Percentiles rank a stretch among this genome's conserved stretches.
Evolutionary conservation across 805 yeast genomes (phyloP).

Genomic region (Myxozyma neotropica): DNA sequence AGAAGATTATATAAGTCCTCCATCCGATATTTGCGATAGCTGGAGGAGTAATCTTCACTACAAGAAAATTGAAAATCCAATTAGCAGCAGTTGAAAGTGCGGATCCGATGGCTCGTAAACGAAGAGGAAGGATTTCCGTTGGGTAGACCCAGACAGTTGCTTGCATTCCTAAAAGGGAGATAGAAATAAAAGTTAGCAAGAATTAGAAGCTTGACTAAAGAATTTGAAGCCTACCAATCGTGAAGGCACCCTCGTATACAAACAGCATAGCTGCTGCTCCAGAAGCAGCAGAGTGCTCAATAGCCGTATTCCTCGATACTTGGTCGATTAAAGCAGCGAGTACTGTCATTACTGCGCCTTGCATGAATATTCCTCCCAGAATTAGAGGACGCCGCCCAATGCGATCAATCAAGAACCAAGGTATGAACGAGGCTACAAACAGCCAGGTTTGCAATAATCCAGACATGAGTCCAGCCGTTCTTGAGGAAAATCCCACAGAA

Average conservation of each 20-base stretch:
- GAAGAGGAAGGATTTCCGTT: constrained; percentile 20
- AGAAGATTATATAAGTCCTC: constrained; percentile 63
- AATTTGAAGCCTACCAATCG: constrained; percentile 15
- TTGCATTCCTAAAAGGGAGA: constrained; percentile 11
- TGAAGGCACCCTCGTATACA: constrained; percentile 22
- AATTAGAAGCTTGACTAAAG: too few relatives aligned
- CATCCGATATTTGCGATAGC: constrained; percentile 54
- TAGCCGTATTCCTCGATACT: constrained; percentile 16
- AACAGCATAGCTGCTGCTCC: constrained; percentile 29
- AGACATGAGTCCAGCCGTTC: constrained; percentile 14
- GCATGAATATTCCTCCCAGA: constrained; percentile 14
- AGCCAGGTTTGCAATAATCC: constrained; percentile 24
- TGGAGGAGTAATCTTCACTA: constrained; percentile 52
- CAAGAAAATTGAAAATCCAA: constrained; percentile 19
- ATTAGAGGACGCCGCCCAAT: constrained; percentile 57
- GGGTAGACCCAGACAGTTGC: constrained; percentile 31
- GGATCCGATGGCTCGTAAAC: constrained; percentile 8
- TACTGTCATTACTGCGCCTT: constrained; percentile 20
- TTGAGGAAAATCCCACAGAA: constrained; percentile 6
- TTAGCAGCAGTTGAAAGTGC: constrained; percentile 17
- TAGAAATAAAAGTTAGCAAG: not conserved
- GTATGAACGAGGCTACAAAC: constrained; percentile 58
- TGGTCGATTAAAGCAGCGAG: constrained; percentile 21
- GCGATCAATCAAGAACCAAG: constrained; percentile 59
- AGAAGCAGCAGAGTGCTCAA: constrained; percentile 7